Conservation (phyloP, 306 rosid genomes). For the Geum urbanum region DNA sequence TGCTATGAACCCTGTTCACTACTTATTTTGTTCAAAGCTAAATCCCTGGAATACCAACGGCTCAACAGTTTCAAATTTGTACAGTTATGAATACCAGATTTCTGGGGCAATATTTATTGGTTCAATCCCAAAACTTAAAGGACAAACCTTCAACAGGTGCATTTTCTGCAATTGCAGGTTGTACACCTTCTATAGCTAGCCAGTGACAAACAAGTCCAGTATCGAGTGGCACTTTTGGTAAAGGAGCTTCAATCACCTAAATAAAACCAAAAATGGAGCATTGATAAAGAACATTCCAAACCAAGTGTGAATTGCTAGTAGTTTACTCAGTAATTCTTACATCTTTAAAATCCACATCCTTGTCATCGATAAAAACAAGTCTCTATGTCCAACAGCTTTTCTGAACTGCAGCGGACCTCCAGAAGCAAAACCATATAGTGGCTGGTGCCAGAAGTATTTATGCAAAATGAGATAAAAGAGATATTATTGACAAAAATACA, state of each 20-base stretch:
- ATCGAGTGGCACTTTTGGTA: conserved; percentile 84
- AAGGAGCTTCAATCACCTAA: conserved; percentile 78
- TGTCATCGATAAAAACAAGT: conserved; percentile 85
- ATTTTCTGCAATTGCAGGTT: conserved; percentile 96
- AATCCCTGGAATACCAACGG: conserved; percentile 6
- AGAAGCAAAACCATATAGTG: conserved; percentile 68
- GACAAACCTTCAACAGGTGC: conserved; percentile 71
- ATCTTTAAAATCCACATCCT: conserved; percentile 86
- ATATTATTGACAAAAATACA: not conserved
- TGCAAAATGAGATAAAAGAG: conserved; percentile 17
- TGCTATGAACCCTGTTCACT: not conserved
- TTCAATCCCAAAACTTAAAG: conserved; percentile 9
- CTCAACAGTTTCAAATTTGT: not conserved
- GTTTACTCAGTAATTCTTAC: conserved; percentile 48
- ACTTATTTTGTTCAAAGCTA: not conserved
- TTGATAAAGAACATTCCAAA: conserved; percentile 11
- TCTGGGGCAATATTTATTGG: not conserved
- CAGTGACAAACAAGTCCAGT: conserved; percentile 56
- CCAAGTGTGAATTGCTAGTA: conserved; percentile 22
- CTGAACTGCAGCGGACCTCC: conserved; percentile 69
- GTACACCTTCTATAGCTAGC: conserved; percentile 97
- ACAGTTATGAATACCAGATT: not conserved
- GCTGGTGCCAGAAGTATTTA: conserved; percentile 42
- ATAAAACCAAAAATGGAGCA: conserved; percentile 23
- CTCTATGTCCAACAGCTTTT: conserved; percentile 84